Conservation (phyloP, 352 stramenopile genomes). For the Thalassiosira livingstoniorum region DNA sequence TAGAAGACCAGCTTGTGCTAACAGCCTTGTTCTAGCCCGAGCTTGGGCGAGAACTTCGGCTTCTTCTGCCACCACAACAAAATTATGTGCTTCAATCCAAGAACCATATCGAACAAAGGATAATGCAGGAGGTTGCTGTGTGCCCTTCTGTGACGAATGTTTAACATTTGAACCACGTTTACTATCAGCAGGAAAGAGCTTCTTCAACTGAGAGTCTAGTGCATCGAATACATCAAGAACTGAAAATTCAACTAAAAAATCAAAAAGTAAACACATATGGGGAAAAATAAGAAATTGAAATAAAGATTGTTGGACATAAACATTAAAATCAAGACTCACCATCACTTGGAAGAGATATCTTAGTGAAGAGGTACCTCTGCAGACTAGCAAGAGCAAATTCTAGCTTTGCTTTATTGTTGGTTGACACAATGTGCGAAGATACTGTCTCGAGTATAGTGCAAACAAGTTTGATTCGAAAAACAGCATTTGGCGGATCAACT, state of each 20-base stretch:
- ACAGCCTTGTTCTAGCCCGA: slow-evolving; percentile 53
- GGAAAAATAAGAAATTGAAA: slow-evolving; percentile 27
- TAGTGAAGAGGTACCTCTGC: slow-evolving; percentile 96
- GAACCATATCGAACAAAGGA: slow-evolving; percentile 76
- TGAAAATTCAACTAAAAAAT: slow-evolving; percentile 84
- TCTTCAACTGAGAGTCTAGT: slow-evolving; percentile 79
- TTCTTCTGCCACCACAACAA: slow-evolving; percentile 74
- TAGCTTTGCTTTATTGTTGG: slow-evolving; percentile 89
- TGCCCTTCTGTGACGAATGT: slow-evolving; percentile 18
- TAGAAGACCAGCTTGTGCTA: slow-evolving; percentile 67
- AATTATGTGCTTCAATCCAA: slow-evolving; percentile 85
- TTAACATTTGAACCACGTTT: slow-evolving; percentile 39
- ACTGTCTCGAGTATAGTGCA: slow-evolving; percentile 93
- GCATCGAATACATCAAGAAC: slow-evolving; percentile 88
- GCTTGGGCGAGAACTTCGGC: slow-evolving; percentile 54
- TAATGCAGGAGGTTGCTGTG: slow-evolving; percentile 1
- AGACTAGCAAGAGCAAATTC: slow-evolving; percentile 92
- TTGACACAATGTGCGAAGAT: slow-evolving; percentile 85
- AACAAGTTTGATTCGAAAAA: slow-evolving; percentile 94
- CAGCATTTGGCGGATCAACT: slow-evolving; percentile 90
- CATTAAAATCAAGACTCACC: slow-evolving; percentile 87
- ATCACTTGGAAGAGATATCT: slow-evolving; percentile 93
- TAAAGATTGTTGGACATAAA: slow-evolving; percentile 64
- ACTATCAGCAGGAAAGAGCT: slow-evolving; percentile 44
- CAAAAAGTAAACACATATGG: slow-evolving; percentile 7